Evolutionary conservation across 106 monocot species (phyloP).

Genomic region (Dendrobium officinale): DNA sequence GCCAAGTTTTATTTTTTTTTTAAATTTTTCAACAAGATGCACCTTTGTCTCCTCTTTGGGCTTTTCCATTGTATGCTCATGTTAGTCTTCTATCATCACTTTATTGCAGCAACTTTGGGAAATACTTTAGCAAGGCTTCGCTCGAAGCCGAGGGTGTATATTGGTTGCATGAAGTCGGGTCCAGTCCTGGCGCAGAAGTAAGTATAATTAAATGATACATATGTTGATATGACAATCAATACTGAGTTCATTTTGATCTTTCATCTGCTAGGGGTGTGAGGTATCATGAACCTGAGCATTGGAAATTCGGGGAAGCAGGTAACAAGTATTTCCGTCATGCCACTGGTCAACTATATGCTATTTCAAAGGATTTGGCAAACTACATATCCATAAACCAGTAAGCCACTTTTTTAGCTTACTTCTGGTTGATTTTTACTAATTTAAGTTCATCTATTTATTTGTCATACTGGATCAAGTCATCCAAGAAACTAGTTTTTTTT

Average conservation of each 20-base stretch:
- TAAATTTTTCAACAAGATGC: neutral
- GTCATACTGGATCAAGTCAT: neutral
- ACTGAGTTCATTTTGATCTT: neutral
- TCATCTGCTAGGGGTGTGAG: slow-evolving; percentile 44
- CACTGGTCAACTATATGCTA: slow-evolving; percentile 47
- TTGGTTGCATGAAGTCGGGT: slow-evolving; percentile 99
- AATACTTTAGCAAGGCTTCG: slow-evolving; percentile 59
- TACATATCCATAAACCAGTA: slow-evolving; percentile 47
- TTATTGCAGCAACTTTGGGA: slow-evolving; percentile 71
- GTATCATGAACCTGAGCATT: slow-evolving; percentile 54
- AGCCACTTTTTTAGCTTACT: slow-evolving; percentile 6
- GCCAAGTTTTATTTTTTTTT: too few relatives aligned
- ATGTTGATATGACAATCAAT: neutral
- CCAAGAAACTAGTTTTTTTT: neutral
- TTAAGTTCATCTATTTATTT: neutral
- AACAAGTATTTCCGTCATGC: slow-evolving; percentile 59
- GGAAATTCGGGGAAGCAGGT: slow-evolving; percentile 51
- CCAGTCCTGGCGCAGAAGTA: slow-evolving; percentile 94
- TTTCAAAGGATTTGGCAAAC: slow-evolving; percentile 45
- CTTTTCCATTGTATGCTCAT: neutral
- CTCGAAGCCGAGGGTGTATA: slow-evolving; percentile 73
- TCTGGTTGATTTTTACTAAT: too few relatives aligned
- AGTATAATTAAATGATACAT: slow-evolving; percentile 9
- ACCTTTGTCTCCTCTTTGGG: neutral
- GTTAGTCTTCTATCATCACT: too few relatives aligned